Conservation (phyloP, 306 rosid species). For the Trifolium subterraneum region DNA sequence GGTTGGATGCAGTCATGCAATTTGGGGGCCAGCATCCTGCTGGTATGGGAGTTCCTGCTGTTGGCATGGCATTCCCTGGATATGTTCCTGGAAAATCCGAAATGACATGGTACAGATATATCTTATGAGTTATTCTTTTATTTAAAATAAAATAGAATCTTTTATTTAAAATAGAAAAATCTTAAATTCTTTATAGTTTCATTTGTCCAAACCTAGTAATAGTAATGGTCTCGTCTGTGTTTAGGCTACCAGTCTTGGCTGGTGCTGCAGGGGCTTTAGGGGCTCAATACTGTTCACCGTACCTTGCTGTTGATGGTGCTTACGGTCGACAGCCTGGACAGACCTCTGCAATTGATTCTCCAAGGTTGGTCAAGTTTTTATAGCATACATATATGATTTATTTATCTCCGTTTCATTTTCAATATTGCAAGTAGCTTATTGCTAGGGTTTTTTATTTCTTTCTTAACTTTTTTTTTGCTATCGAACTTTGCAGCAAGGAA, state of each 20-base stretch:
- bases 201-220: conserved; percentile 2
- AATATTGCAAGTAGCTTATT: conserved; percentile 10
- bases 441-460: conserved; percentile 20
- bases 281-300: conserved; percentile 81
- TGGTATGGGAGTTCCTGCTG: conserved; percentile 98
- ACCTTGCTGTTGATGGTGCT: conserved; percentile 82
- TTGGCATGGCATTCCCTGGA: conserved; percentile 99
- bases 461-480: conserved; percentile 20
- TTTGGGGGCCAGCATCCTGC: conserved; percentile 97
- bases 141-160: not conserved
- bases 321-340: conserved; percentile 81
- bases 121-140: conserved; percentile 1
- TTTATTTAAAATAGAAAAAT: not conserved
- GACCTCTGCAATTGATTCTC: conserved; percentile 59
- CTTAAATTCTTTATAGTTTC: not conserved
- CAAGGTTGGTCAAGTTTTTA: conserved; percentile 50
- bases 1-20: conserved; percentile 78
- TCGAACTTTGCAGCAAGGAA: conserved; percentile 73
- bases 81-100: conserved; percentile 96
- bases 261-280: conserved; percentile 97
- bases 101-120: conserved; percentile 80
- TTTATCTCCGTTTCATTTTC: conserved; percentile 14
- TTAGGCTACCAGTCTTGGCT: conserved; percentile 93
- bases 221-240: conserved; percentile 16
- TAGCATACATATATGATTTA: conserved; percentile 2